Conservation (phyloP, 208 protist species). For the Sergeia podlipaevii region DNA sequence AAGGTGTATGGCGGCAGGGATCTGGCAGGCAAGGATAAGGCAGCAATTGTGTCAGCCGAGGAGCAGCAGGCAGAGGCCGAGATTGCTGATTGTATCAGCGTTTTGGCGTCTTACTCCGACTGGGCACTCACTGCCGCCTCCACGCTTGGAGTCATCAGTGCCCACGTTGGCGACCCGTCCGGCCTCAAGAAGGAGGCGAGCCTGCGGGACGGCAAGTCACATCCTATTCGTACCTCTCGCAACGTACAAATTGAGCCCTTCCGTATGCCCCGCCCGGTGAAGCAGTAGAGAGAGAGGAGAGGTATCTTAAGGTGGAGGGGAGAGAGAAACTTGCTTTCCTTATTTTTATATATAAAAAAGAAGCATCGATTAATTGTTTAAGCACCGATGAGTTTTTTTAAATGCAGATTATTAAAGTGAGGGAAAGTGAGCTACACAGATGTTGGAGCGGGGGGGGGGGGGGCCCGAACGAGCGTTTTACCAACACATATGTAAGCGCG, state of each 20-base stretch:
- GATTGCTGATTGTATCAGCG: constrained; percentile 15
- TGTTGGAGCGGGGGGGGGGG: too few species aligned
- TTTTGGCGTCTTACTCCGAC: constrained; percentile 51
- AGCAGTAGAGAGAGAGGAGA: too few species aligned
- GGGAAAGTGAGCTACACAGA: too few species aligned
- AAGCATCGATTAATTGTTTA: too few species aligned
- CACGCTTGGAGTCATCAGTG: constrained; percentile 60
- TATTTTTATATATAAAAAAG: too few species aligned
- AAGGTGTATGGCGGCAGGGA: constrained; percentile 24
- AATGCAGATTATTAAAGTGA: too few species aligned
- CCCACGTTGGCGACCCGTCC: constrained; percentile 49
- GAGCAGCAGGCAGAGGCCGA: constrained; percentile 16
- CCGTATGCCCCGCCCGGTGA: constrained; percentile 15
- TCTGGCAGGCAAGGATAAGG: constrained; percentile 3
- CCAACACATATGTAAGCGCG: too few species aligned
- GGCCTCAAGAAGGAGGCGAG: constrained; percentile 65
- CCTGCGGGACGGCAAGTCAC: constrained; percentile 50
- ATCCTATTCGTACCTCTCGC: constrained; percentile 57
- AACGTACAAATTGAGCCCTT: constrained; percentile 66
- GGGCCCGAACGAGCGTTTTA: too few species aligned
- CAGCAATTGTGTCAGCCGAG: constrained; percentile 10
- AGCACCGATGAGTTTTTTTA: too few species aligned
- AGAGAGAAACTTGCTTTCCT: too few species aligned
- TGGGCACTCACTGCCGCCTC: constrained; percentile 56
- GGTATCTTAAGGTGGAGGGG: too few species aligned